These are phyloP conservation scores for Colletotrichum magnum DNA, from an alignment of 2,329 filamentous ascomycete species.

Conservation along the genomic window DNA sequence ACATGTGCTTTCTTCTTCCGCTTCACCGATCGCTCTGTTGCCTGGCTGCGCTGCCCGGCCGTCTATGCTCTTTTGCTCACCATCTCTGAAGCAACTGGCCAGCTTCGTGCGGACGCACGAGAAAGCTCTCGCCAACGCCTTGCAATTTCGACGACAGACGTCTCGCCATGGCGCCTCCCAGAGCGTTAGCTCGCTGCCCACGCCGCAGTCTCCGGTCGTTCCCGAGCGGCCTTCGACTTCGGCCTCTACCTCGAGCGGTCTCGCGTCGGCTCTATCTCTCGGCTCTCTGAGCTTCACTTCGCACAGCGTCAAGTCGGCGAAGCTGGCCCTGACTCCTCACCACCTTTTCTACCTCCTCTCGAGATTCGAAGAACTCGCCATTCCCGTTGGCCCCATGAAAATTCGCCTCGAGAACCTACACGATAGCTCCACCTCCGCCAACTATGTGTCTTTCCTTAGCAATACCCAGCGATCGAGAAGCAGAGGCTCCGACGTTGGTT, in stretches of 20 bases:
- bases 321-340: slow-evolving; percentile 92
- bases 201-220: slow-evolving; percentile 66
- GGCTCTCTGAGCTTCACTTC: slow-evolving; percentile 89
- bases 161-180: slow-evolving; percentile 78
- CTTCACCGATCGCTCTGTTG: background rate
- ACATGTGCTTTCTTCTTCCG: background rate
- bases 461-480: slow-evolving; percentile 86
- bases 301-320: slow-evolving; percentile 87
- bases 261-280: slow-evolving; percentile 89
- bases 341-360: slow-evolving; percentile 97
- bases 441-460: slow-evolving; percentile 96
- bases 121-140: slow-evolving; percentile 94
- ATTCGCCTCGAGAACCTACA: slow-evolving; percentile 95
- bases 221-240: slow-evolving; percentile 75
- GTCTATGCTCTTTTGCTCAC: slow-evolving; percentile 9
- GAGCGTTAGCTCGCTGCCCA: slow-evolving; percentile 71
- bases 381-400: slow-evolving; percentile 95
- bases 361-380: slow-evolving; percentile 92
- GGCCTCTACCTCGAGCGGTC: slow-evolving; percentile 78
- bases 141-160: slow-evolving; percentile 85
- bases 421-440: slow-evolving; percentile 85
- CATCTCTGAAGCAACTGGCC: slow-evolving; percentile 81
- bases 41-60: background rate
- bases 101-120: slow-evolving; percentile 97
- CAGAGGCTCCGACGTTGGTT: slow-evolving; percentile 85